Base-by-base conservation (phyloP, 2,329 filamentous ascomycete species). In the Akanthomyces muscarius region DNA sequence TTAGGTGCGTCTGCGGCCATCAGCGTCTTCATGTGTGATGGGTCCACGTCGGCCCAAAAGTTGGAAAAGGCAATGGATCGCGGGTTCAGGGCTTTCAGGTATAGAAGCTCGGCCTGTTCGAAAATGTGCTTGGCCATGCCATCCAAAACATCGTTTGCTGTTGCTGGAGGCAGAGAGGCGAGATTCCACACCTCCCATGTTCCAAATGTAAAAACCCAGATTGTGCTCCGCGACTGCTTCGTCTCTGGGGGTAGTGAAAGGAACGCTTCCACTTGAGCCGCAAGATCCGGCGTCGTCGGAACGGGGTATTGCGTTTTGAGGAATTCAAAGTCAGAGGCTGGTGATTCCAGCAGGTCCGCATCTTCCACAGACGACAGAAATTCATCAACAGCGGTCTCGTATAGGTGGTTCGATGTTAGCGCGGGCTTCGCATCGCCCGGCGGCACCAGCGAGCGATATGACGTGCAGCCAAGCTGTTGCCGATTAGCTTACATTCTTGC, bases 141-240 rank as follows among this genome's bases (percentile, higher is more conserved):
- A 44, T 75, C 75, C 10, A 83, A 64, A 1, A 77, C 63, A 1
- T 70, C 66, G 38, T 76, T 74, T 11, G 78, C 77, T 0, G 72
- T 66, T 10, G 71, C 68, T 11, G 75, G 71, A 0, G 82, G 81
- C 21, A 83, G 68, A 2, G 80, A 74, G 0, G 82, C 77, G 21
- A 84, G 70, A 13, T 79, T 78, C 81, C 81, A 85, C 56, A 83
- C 70, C 63, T 85, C 82, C 81, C 82, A 84, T 36, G 78, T 78
- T n/a, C 82, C 82, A 61, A 83, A 77, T 11, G 75, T 79, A 61
- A 85, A 81, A 16, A 84, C 72, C 79, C 80, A 84, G 16, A 84
- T 67, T 0, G 82, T 84, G 64, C 83, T 79, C n/a, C 72, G 72
- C 6, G 80, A 76, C 0, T 75, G 63, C 0, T 65, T 63, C 2